Conservation (phyloP, 805 yeast species). For the Starmerella powellii region DNA sequence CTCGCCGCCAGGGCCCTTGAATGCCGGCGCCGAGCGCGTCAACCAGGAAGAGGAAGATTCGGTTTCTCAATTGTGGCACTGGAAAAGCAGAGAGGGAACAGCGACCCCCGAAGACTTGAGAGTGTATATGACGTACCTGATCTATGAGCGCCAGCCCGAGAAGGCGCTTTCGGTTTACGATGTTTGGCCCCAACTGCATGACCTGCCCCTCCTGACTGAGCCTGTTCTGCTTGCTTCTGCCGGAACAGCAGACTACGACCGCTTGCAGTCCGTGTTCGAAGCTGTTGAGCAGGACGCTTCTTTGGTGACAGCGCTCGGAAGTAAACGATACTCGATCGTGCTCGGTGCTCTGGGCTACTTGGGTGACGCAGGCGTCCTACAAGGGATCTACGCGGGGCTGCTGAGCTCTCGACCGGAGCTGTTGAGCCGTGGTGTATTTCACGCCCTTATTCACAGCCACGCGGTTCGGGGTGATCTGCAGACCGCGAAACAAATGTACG, state of each 20-base stretch:
- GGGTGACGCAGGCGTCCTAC: slow-evolving; percentile 40
- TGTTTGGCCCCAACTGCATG: slow-evolving; percentile 33
- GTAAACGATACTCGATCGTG: slow-evolving; percentile 47
- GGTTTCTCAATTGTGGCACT: slow-evolving; percentile 25
- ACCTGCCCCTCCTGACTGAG: slow-evolving; percentile 37
- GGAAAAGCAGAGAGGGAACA: slow-evolving; percentile 20
- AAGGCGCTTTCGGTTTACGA: slow-evolving; percentile 32
- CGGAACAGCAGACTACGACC: slow-evolving; percentile 39
- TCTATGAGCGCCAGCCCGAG: slow-evolving; percentile 19
- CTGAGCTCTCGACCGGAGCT: slow-evolving; percentile 39
- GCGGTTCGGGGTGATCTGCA: slow-evolving; percentile 31
- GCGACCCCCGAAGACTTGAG: slow-evolving; percentile 24
- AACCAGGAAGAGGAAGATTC: neutral
- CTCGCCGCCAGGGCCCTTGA: neutral
- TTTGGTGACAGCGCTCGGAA: slow-evolving; percentile 21
- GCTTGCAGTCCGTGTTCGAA: slow-evolving; percentile 46
- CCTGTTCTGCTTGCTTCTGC: slow-evolving; percentile 39
- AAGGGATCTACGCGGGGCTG: slow-evolving; percentile 39
- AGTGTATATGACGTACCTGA: slow-evolving; percentile 19
- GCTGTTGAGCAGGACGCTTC: slow-evolving; percentile 5
- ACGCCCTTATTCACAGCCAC: slow-evolving; percentile 37
- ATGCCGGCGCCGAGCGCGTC: neutral
- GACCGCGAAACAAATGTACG: slow-evolving; percentile 32
- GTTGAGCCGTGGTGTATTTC: slow-evolving; percentile 31
- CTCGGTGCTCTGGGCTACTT: slow-evolving; percentile 45